A percentile compares a stretch with the other conserved stretches of the same genome.
These are phyloP conservation scores for Penicillium crustosum DNA, from an alignment of 2,329 filamentous ascomycete species.

Conservation along the genomic window DNA sequence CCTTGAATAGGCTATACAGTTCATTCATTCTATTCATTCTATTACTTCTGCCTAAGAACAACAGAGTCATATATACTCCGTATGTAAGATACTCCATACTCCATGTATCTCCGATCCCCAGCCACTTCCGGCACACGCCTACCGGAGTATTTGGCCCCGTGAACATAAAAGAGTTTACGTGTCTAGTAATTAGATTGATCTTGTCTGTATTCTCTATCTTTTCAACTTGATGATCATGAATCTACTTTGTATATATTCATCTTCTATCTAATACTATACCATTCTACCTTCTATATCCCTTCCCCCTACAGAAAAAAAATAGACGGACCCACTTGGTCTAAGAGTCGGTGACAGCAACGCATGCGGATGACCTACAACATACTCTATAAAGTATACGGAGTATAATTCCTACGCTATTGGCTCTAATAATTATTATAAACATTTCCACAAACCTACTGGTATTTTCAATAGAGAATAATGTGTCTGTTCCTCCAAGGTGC, in stretches of 20 bases:
- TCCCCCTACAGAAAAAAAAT: slow-evolving; percentile 1
- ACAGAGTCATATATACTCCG: neutral
- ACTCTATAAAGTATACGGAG: neutral
- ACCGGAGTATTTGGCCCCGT: slow-evolving; percentile 1
- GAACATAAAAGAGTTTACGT: neutral
- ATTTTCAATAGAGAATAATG: neutral
- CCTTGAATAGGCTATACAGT: neutral
- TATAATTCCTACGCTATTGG: neutral
- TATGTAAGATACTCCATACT: too few species aligned
- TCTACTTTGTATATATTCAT: neutral
- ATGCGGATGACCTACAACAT: neutral
- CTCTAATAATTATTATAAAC: neutral
- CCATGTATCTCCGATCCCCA: slow-evolving; percentile 4
- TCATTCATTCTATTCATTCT: neutral
- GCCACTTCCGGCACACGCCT: slow-evolving; percentile 4
- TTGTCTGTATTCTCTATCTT: neutral
- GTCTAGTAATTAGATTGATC: neutral
- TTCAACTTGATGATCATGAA: too few species aligned
- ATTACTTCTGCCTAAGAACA: neutral
- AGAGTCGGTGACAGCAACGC: neutral
- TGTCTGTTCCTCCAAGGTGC: neutral
- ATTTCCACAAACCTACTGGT: neutral
- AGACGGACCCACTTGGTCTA: slow-evolving; percentile 4
- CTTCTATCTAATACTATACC: neutral
- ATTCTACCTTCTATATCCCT: neutral